Conservation (phyloP, 805 yeast species). For the Dipodascopsis tothii region DNA sequence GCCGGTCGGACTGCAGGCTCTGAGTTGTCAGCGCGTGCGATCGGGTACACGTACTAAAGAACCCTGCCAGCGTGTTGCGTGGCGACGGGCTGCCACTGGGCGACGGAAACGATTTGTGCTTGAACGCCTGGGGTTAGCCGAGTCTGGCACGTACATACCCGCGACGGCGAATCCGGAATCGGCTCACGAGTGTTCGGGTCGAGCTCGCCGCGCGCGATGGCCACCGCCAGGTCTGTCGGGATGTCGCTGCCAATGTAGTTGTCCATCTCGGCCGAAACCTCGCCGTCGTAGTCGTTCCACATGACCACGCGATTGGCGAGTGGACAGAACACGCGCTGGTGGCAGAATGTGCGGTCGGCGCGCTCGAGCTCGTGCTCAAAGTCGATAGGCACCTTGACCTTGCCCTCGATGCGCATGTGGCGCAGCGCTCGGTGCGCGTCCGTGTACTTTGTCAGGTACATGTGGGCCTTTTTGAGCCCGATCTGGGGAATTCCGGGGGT, state of each 20-base stretch:
- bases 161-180: too few species aligned
- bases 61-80: too few species aligned
- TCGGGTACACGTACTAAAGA: too few species aligned
- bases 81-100: too few species aligned
- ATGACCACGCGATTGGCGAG: conserved; percentile 41
- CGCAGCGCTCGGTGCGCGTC: conserved; percentile 50
- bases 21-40: too few species aligned
- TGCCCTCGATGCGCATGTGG: conserved; percentile 55
- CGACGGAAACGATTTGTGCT: too few species aligned
- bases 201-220: conserved; percentile 56
- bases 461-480: conserved; percentile 72
- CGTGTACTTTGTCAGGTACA: conserved; percentile 44
- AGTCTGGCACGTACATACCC: too few species aligned
- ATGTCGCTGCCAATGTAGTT: conserved; percentile 32
- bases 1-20: too few species aligned
- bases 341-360: conserved; percentile 75
- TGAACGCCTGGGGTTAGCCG: too few species aligned
- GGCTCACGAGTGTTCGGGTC: conserved; percentile 64
- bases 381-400: conserved; percentile 44
- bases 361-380: conserved; percentile 53
- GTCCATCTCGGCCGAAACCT: conserved; percentile 28
- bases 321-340: conserved; percentile 82
- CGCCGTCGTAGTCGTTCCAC: conserved; percentile 46
- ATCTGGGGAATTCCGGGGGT: conserved; percentile 76
- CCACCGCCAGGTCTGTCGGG: conserved; percentile 43